These are phyloP conservation scores for Barbarea vulgaris DNA, from an alignment of 345 rosid species.

Conservation along the genomic window DNA sequence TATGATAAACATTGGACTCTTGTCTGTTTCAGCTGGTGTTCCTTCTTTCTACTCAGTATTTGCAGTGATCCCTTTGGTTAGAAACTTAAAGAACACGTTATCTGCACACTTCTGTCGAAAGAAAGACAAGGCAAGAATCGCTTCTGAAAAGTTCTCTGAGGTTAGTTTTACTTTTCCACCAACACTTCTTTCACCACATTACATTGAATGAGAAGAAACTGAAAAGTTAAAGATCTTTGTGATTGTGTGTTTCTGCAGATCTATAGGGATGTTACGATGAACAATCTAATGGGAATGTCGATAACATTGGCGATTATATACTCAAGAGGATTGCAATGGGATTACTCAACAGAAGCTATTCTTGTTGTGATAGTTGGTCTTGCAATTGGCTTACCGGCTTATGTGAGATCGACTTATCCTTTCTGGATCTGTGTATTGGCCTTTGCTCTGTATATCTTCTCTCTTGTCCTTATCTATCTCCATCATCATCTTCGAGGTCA, in stretches of 20 bases:
- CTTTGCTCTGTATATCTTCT: conserved; percentile 35
- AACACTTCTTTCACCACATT: neutral
- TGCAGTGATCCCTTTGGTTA: conserved; percentile 40
- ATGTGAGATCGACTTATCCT: conserved; percentile 36
- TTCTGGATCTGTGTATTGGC: conserved; percentile 37
- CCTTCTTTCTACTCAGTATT: conserved; percentile 41
- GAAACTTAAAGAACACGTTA: conserved; percentile 39
- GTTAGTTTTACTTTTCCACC: conserved; percentile 9
- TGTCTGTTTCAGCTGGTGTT: conserved; percentile 37
- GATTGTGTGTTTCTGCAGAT: conserved; percentile 22
- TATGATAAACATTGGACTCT: conserved; percentile 36
- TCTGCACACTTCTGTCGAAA: conserved; percentile 38
- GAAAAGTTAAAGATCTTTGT: neutral
- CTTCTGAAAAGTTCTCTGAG: conserved; percentile 40
- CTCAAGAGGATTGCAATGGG: conserved; percentile 34
- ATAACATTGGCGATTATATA: conserved; percentile 38
- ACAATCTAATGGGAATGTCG: conserved; percentile 43
- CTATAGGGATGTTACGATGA: conserved; percentile 37
- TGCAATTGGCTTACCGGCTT: conserved; percentile 38
- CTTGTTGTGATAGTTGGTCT: conserved; percentile 35
- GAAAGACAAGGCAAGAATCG: conserved; percentile 38
- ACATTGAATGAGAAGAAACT: neutral
- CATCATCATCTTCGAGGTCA: conserved; percentile 30
- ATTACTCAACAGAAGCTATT: conserved; percentile 37
- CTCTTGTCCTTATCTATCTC: conserved; percentile 42